These are phyloP conservation scores for Xerocomus nothofagi DNA, from an alignment of 1,284 basidiomycete species.

Conservation along the genomic window DNA sequence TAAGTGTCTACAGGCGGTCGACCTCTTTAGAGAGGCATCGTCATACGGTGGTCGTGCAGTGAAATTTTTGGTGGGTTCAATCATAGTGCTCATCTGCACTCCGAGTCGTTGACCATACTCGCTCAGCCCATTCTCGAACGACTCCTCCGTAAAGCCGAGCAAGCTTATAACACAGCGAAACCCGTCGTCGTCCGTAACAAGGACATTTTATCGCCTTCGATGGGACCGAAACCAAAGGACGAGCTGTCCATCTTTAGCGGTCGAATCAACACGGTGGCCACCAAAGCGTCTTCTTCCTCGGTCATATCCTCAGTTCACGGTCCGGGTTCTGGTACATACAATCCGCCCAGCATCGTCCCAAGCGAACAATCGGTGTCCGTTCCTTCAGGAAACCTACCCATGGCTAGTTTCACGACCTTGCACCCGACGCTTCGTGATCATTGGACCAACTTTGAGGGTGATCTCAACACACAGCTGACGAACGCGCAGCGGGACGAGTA, in stretches of 20 bases:
- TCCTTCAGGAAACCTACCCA: neutral
- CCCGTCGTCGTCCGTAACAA: constrained; percentile 42
- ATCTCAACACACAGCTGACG: constrained; percentile 55
- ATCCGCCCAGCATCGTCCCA: neutral
- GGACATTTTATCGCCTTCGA: constrained; percentile 57
- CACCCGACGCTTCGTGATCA: constrained; percentile 64
- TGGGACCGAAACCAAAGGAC: constrained; percentile 45
- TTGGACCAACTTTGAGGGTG: constrained; percentile 56
- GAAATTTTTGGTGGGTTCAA: constrained; percentile 58
- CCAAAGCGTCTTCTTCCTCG: constrained; percentile 35
- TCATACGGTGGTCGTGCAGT: constrained; percentile 58
- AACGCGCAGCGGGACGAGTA: constrained; percentile 38
- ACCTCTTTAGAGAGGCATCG: constrained; percentile 63
- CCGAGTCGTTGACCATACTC: neutral
- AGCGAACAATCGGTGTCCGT: neutral
- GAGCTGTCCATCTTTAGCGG: constrained; percentile 73
- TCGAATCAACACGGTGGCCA: constrained; percentile 59
- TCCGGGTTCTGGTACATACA: neutral
- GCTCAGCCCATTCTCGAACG: constrained; percentile 60
- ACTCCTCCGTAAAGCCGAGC: constrained; percentile 59
- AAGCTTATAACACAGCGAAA: constrained; percentile 48
- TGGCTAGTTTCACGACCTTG: constrained; percentile 43
- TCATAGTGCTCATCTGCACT: neutral
- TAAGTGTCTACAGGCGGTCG: constrained; percentile 41
- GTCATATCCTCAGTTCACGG: constrained; percentile 16